Percentiles rank a stretch among this genome's conserved stretches.
These are phyloP conservation scores for Allium sativum DNA, from an alignment of 106 monocot genomes.

Conservation along the genomic window DNA sequence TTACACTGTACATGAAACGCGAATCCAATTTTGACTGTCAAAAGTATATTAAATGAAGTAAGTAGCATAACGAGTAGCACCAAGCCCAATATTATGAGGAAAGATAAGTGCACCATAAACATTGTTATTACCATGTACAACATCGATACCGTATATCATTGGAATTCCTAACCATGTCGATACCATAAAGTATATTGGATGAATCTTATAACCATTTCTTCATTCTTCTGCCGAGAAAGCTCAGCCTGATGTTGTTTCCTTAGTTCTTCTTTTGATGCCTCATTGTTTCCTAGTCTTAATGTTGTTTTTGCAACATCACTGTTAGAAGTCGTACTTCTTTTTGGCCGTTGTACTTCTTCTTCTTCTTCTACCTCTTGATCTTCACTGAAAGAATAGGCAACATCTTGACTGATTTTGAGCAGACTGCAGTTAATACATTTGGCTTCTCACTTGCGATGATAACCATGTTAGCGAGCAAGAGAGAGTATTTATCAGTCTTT, in stretches of 20 bases:
- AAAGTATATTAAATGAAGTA: neutral
- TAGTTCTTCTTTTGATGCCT: constrained; percentile 86
- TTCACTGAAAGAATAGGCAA: constrained; percentile 76
- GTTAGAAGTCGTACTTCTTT: constrained; percentile 16
- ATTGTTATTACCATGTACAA: constrained; percentile 50
- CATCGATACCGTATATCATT: constrained; percentile 55
- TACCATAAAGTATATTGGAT: no score
- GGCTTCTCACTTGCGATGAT: constrained; percentile 40
- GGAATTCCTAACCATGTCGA: constrained; percentile 46
- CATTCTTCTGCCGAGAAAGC: constrained; percentile 85
- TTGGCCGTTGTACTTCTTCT: constrained; percentile 32
- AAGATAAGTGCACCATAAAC: constrained; percentile 45
- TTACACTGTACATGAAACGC: no score
- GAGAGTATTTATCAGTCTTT: constrained; percentile 69
- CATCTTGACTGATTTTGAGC: constrained; percentile 67
- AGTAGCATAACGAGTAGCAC: constrained; percentile 33
- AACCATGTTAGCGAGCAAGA: constrained; percentile 81
- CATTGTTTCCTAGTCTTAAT: constrained; percentile 71
- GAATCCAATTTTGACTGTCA: no score
- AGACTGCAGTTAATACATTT: constrained; percentile 56
- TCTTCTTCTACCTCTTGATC: no score
- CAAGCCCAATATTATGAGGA: constrained; percentile 49
- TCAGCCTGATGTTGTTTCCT: constrained; percentile 89
- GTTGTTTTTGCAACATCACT: constrained; percentile 42
- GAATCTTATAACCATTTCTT: no score